phyloP scores from a whole-genome alignment of 2,329 filamentous ascomycete species.

The Colletotrichum sp. region DNA sequence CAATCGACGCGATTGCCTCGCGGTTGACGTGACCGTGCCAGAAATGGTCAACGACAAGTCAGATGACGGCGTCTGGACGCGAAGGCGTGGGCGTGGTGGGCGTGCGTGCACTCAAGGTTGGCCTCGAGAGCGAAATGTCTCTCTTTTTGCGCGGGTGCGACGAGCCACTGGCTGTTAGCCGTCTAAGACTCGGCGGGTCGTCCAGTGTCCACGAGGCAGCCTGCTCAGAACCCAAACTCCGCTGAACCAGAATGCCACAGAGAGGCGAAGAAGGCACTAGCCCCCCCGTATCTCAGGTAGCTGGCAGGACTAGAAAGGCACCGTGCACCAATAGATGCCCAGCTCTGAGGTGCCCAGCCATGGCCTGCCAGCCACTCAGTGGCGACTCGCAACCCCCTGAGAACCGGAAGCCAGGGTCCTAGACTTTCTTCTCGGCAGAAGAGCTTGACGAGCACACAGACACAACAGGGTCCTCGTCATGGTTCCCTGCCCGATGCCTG shows the following conservation, averaged over 20 bases:
- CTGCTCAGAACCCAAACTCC: not conserved
- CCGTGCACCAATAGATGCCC: not conserved
- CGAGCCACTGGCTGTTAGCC: conserved; percentile 10
- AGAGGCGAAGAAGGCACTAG: not conserved
- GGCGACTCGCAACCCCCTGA: not conserved
- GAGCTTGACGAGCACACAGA: not conserved
- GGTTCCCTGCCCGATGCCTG: not conserved
- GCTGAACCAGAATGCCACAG: not conserved
- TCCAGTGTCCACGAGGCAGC: conserved; percentile 12
- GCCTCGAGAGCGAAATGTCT: conserved; percentile 14
- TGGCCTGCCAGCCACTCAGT: not conserved
- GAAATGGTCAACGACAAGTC: not conserved
- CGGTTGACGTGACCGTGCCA: not conserved
- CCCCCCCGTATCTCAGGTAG: not conserved
- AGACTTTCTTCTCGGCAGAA: not conserved
- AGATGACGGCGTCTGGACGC: conserved; percentile 6
- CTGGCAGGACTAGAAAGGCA: not conserved
- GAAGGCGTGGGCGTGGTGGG: not conserved
- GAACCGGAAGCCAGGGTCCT: not conserved
- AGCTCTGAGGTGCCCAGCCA: not conserved
- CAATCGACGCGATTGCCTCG: not conserved
- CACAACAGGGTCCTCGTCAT: not conserved
- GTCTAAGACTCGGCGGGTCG: not conserved
- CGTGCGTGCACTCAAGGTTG: conserved; percentile 1
- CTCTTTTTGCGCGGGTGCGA: not conserved